Conservation (phyloP, 306 rosid genomes). For the Senna siamea region DNA sequence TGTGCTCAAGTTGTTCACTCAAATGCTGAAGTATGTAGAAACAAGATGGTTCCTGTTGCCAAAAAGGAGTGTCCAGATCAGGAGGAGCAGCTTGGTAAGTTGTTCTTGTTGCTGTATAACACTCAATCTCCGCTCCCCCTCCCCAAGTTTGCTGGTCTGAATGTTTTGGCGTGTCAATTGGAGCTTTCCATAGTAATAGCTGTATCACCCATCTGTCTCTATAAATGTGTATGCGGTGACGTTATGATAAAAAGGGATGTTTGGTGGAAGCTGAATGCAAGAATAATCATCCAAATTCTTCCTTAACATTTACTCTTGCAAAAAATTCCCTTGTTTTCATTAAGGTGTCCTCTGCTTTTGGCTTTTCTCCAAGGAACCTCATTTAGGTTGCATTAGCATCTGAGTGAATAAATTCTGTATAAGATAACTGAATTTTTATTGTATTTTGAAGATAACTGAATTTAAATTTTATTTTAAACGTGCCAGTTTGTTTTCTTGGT, state of each 20-base stretch:
- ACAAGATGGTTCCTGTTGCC: conserved; percentile 46
- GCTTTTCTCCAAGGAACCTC: conserved; percentile 15
- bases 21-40: conserved; percentile 56
- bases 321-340: conserved; percentile 17
- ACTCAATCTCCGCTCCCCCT: neutral
- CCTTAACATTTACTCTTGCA: conserved; percentile 7
- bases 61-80: conserved; percentile 51
- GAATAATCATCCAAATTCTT: conserved; percentile 9
- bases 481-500: conserved; percentile 20
- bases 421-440: conserved; percentile 17
- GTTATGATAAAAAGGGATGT: conserved; percentile 18
- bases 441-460: conserved; percentile 22
- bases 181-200: conserved; percentile 14
- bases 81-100: conserved; percentile 64
- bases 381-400: neutral
- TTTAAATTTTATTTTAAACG: conserved; percentile 18
- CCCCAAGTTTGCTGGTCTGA: conserved; percentile 2
- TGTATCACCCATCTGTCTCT: neutral
- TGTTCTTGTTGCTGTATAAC: conserved; percentile 8
- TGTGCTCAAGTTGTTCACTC: conserved; percentile 86
- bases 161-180: conserved; percentile 30
- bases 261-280: conserved; percentile 18
- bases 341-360: conserved; percentile 23
- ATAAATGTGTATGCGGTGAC: neutral
- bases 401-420: conserved; percentile 7